Conservation (phyloP, 2,329 filamentous ascomycete genomes). For the Xylaria arbuscula region DNA sequence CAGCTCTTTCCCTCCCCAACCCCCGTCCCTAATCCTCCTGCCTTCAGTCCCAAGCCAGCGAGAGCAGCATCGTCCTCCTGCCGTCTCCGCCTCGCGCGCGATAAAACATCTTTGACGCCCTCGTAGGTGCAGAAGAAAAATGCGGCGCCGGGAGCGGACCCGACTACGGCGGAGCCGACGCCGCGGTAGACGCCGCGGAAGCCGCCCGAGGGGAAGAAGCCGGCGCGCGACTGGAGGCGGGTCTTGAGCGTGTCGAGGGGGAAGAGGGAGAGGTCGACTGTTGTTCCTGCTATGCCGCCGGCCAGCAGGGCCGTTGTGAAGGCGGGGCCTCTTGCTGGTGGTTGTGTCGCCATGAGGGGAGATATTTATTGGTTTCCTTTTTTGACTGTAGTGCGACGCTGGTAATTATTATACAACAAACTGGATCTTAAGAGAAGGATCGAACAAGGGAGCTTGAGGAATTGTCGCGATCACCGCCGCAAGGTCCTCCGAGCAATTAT, state of each 20-base stretch:
- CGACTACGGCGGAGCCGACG: conserved; percentile 87
- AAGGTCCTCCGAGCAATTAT: conserved; percentile 21
- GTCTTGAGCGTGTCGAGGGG: conserved; percentile 99
- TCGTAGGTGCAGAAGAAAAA: conserved; percentile 99
- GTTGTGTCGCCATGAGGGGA: conserved; percentile 37
- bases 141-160: conserved; percentile 91
- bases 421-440: no score
- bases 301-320: conserved; percentile 76
- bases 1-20: conserved; percentile 42
- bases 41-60: not conserved
- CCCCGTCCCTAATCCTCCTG: conserved; percentile 43
- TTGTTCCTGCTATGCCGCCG: conserved; percentile 91
- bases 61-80: conserved; percentile 16
- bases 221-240: conserved; percentile 83
- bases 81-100: conserved; percentile 27
- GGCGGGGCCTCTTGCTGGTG: conserved; percentile 52
- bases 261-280: conserved; percentile 95
- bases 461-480: conserved; percentile 27
- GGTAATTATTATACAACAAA: no score
- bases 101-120: conserved; percentile 65
- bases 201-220: conserved; percentile 85
- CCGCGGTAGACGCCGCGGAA: conserved; percentile 94
- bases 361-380: not conserved
- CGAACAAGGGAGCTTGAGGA: not conserved
- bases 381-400: not conserved